These are phyloP conservation scores for Chytriomyces hyalinus DNA, from an alignment of 192 early-diverging fungal species.

Conservation along the genomic window DNA sequence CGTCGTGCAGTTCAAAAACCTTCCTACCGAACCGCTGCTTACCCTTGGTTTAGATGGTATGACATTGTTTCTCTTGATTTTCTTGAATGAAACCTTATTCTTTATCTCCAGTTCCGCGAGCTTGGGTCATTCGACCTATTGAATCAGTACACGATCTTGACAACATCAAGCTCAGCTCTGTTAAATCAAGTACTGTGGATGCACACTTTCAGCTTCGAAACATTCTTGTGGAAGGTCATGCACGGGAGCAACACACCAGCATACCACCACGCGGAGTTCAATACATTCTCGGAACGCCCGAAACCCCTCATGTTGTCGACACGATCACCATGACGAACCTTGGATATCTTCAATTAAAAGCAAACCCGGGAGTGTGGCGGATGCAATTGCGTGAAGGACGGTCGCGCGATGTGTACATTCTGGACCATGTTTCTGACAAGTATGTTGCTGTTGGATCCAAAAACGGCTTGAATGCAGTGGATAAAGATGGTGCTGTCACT, in stretches of 20 bases:
- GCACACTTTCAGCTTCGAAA: slow-evolving; percentile 80
- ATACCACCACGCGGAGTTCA: slow-evolving; percentile 91
- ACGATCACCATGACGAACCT: slow-evolving; percentile 99
- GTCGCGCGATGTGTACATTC: slow-evolving; percentile 76
- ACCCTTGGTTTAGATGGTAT: slow-evolving; percentile 84
- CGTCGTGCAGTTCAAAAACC: slow-evolving; percentile 69
- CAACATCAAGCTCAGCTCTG: slow-evolving; percentile 73
- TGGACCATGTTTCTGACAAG: slow-evolving; percentile 63
- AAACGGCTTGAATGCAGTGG: slow-evolving; percentile 7
- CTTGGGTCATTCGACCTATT: slow-evolving; percentile 88
- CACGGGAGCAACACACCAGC: slow-evolving; percentile 68
- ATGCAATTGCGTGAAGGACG: slow-evolving; percentile 81
- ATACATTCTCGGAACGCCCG: slow-evolving; percentile 78
- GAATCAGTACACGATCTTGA: slow-evolving; percentile 89
- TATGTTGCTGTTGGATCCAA: slow-evolving; percentile 3
- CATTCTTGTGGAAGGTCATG: slow-evolving; percentile 91
- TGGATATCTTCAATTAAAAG: slow-evolving; percentile 96
- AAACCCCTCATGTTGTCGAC: slow-evolving; percentile 70
- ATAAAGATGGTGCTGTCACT: slow-evolving; percentile 49
- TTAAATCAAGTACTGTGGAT: slow-evolving; percentile 57
- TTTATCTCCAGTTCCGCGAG: slow-evolving; percentile 60
- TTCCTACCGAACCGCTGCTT: slow-evolving; percentile 81
- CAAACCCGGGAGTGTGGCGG: slow-evolving; percentile 87
- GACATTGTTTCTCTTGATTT: background rate
- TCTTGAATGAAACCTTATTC: background rate